Evolutionary conservation across 148 eudicot genomes (phyloP), one percentile per base, ranked within the genome.

Genomic region (Rhododendron mucronatum): DNA sequence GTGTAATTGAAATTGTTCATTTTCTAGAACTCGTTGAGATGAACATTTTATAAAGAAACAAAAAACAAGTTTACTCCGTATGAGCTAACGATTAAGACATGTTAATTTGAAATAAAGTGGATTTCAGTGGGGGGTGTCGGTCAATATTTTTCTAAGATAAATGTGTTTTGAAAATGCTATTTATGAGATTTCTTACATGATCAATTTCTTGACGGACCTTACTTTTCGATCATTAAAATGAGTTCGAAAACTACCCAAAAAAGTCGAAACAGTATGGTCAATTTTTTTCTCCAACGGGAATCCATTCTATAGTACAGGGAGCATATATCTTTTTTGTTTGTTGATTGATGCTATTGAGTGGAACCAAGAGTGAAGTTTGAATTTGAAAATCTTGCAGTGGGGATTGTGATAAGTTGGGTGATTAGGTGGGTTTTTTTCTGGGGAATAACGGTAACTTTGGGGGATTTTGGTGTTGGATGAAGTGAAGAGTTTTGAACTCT

Each of bases 301-400:
- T 15, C 59, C 59, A 14, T 3, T 55, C 35, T 33, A 33, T 33
- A 33, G 35, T 33, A 33, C 35, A 1, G 37, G 37, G 35, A 33
- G 35, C 1, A 1, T 33, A 33, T 33, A 33, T 33, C 35, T 33
- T 33, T 50, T 44, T 23, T 82, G 14, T 35, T 30, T 41, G 63
- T 11, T 71, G 39, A n/a, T 30, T 57, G 26, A 2, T 82, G 45
- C 59, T 57, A 28, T 28, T 63, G 48, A 26, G 73, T 37, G 57
- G 13, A 55, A 12, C 5, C 13, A 84, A 53, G 35, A 82, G 51
- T 82, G 78, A 74, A 82, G 82, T 89, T 90, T 86, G 90, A 90
- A 90, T 90, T 90, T 90, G 92, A 90, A 90, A 87, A 5, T 11
- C 13, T 82, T 86, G 81, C 82, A 15, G 82, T 35, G 88, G 88